Base-by-base conservation (phyloP, 208 protist genomes). In the Acanthamoeba healyi region DNA sequence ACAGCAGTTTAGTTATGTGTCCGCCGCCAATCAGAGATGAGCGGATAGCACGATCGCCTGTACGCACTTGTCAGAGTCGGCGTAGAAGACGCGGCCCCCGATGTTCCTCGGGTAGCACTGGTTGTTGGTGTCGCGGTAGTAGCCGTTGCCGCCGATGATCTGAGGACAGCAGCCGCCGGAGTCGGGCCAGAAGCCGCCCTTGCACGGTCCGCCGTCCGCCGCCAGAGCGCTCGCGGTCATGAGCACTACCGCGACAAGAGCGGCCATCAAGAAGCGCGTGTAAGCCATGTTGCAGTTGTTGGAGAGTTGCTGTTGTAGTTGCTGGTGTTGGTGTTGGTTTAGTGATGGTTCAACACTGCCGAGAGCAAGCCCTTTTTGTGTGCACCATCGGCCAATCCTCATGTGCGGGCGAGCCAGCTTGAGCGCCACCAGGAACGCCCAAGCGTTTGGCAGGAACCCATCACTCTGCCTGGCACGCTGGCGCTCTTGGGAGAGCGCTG, bases 51-150 rank as follows among this genome's bases (percentile, higher is more conserved):
- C n/a, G n/a, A n/a, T n/a, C n/a, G n/a, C n/a, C n/a, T n/a, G n/a
- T n/a, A 70, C 22, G 61, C n/a, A 70, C 61, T 32, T 32, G 36
- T 44, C 42, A 9, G 36, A 19, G 70, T 79, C 70, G 32, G 70
- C 70, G 38, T 79, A 79, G 70, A 46, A 79, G 70, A 79, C 5
- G 70, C 24, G 5, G 70, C 42, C 6, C 34, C 42, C 42, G 29
- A 79, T 44, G 29, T 79, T 24, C 70, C 42, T 79, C 5, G 70
- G 70, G 38, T 79, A 79, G 70, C 70, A 79, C 70, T 79, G 38
- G 70, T 79, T 79, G 70, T 44, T 79, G 70, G 42, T 42, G 70
- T 79, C 70, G 70, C 70, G 70, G 38, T 79, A 79, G 70, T 79
- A 79, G 29, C 29, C 15, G 24, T 79, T 36, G 26, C 70, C 70